Percentiles rank a stretch among this genome's conserved stretches.
These are phyloP conservation scores for Wallacemonas sp. DNA, from an alignment of 208 protist species.

Conservation along the genomic window DNA sequence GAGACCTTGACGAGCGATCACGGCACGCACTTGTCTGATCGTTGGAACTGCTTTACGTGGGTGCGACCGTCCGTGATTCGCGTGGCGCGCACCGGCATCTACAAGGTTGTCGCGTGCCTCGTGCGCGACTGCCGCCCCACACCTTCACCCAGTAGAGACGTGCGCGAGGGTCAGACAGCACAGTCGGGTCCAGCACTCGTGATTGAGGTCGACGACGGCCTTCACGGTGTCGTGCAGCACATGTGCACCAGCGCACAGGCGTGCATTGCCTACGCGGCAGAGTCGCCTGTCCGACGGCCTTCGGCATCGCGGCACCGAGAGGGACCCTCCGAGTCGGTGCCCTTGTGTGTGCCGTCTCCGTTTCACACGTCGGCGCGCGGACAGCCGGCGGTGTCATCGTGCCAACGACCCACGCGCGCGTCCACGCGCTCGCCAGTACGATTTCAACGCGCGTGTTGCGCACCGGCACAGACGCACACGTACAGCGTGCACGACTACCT, in stretches of 20 bases:
- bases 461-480: slow-evolving; percentile 35
- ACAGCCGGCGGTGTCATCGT: neutral
- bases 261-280: neutral
- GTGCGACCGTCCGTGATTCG: slow-evolving; percentile 20
- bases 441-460: slow-evolving; percentile 35
- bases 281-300: neutral
- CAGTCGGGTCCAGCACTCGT: neutral
- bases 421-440: slow-evolving; percentile 1
- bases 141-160: neutral
- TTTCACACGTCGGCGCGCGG: neutral
- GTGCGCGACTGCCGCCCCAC: slow-evolving; percentile 24
- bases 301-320: neutral
- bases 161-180: neutral
- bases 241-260: neutral
- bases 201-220: slow-evolving; percentile 6
- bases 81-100: slow-evolving; percentile 39
- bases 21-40: neutral
- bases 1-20: too few species aligned
- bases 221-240: neutral
- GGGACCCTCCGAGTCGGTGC: neutral
- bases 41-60: slow-evolving; percentile 30
- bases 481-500: slow-evolving; percentile 48
- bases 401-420: neutral
- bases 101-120: slow-evolving; percentile 43
- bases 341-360: neutral